A percentile compares a stretch with the other conserved stretches of the same genome.
These are phyloP conservation scores for Bryopsis sp. DNA, from an alignment of 139 green algal species.

Conservation along the genomic window DNA sequence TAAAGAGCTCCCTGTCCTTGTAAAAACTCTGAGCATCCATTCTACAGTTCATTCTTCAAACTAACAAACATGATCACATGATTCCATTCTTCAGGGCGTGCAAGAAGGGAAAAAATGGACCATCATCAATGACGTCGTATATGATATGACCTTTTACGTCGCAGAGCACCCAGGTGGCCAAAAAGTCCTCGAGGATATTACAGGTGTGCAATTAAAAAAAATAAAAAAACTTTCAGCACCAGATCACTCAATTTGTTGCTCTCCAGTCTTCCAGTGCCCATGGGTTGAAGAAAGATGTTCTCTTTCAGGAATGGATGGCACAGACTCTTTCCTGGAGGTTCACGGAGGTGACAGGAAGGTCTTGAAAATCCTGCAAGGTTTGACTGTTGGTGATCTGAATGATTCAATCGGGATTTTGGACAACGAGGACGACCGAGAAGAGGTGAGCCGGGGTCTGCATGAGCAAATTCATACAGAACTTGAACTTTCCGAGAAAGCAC, in stretches of 20 bases:
- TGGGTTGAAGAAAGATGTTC: no score
- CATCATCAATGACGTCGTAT: constrained; percentile 22
- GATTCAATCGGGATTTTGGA: constrained; percentile 6
- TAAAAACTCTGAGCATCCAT: neutral
- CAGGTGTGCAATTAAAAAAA: constrained; percentile 2
- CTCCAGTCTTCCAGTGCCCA: neutral
- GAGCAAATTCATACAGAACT: no score
- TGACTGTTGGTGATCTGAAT: constrained; percentile 12
- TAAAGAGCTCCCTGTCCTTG: neutral
- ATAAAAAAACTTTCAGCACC: no score
- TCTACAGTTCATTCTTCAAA: neutral
- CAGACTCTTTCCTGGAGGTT: constrained; percentile 13
- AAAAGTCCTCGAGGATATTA: constrained; percentile 18
- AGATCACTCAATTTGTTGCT: neutral
- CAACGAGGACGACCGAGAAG: no score
- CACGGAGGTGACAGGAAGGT: constrained; percentile 15
- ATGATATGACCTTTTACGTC: constrained; percentile 16
- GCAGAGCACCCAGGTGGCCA: constrained; percentile 12
- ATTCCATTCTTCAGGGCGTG: neutral
- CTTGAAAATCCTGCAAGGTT: constrained; percentile 6
- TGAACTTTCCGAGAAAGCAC: no score
- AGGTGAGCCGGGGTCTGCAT: no score
- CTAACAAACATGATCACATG: neutral
- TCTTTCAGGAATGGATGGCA: constrained; percentile 15
- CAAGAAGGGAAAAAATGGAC: constrained; percentile 10